phyloP scores from a whole-genome alignment of 331 rosid genomes.

The Pyrus hybrid region DNA sequence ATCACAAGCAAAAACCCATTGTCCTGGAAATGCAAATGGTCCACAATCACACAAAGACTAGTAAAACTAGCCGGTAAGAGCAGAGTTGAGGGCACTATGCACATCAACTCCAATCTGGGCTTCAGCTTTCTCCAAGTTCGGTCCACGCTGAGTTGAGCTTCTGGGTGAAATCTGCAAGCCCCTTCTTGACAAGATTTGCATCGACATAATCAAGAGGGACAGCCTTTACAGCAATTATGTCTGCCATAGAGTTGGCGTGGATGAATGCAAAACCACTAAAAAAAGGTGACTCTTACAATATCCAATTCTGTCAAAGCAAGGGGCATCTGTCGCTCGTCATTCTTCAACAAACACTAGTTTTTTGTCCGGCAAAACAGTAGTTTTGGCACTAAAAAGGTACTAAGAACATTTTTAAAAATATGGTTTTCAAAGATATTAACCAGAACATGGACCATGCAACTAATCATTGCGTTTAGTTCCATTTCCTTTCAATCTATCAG shows the following conservation, averaged over 20 bases:
- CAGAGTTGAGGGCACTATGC: constrained; percentile 74
- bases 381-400: no score
- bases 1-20: constrained; percentile 89
- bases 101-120: constrained; percentile 98
- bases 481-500: not conserved
- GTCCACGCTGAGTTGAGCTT: constrained; percentile 81
- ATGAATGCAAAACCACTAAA: constrained; percentile 72
- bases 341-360: no score
- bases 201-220: constrained; percentile 74
- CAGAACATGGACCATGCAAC: no score
- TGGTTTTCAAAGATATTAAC: not conserved
- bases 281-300: no score
- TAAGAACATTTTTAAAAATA: no score
- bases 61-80: constrained; percentile 59
- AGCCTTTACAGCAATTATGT: constrained; percentile 78
- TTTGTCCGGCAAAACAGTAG: no score
- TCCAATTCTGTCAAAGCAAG: no score
- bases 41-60: constrained; percentile 48
- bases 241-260: constrained; percentile 84
- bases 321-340: no score
- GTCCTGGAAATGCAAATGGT: constrained; percentile 90
- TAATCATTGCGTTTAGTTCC: no score
- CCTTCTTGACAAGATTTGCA: constrained; percentile 74
- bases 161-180: constrained; percentile 94
- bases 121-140: constrained; percentile 95